Conservation (phyloP, 129 eudicot species). For the Flaveria trinervia region DNA sequence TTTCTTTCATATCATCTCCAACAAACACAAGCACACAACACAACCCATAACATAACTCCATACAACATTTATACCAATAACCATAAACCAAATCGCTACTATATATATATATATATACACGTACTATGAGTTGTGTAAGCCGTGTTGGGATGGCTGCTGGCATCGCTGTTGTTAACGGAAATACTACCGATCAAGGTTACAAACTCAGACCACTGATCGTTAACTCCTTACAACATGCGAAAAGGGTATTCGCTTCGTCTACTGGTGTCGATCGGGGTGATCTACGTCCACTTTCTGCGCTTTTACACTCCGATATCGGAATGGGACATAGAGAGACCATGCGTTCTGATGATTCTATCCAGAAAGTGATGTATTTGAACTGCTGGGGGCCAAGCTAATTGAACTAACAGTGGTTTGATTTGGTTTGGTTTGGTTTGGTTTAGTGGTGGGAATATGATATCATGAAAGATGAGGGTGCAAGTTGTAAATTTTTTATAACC, state of each 20-base stretch:
- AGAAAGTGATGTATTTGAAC: constrained; percentile 37
- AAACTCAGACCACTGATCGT: constrained; percentile 42
- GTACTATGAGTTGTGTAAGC: constrained; percentile 33
- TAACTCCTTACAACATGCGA: constrained; percentile 40
- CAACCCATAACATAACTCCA: neutral
- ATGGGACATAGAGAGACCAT: neutral
- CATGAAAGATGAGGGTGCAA: neutral
- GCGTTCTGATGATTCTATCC: constrained; percentile 27
- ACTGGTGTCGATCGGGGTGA: neutral
- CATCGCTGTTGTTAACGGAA: constrained; percentile 40
- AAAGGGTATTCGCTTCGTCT: constrained; percentile 26
- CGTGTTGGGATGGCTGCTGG: constrained; percentile 52
- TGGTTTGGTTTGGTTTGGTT: neutral
- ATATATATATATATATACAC: no score
- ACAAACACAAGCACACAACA: neutral
- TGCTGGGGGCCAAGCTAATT: constrained; percentile 30
- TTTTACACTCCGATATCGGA: neutral
- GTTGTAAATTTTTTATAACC: constrained; percentile 14
- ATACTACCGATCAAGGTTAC: constrained; percentile 48
- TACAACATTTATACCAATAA: neutral
- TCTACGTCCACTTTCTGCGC: constrained; percentile 18
- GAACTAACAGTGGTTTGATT: neutral
- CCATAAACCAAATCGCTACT: neutral
- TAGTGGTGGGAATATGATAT: neutral
- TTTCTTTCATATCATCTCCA: neutral